Conservation (phyloP, 495 filamentous ascomycete species). For the Hypoxylon subgilvum region DNA sequence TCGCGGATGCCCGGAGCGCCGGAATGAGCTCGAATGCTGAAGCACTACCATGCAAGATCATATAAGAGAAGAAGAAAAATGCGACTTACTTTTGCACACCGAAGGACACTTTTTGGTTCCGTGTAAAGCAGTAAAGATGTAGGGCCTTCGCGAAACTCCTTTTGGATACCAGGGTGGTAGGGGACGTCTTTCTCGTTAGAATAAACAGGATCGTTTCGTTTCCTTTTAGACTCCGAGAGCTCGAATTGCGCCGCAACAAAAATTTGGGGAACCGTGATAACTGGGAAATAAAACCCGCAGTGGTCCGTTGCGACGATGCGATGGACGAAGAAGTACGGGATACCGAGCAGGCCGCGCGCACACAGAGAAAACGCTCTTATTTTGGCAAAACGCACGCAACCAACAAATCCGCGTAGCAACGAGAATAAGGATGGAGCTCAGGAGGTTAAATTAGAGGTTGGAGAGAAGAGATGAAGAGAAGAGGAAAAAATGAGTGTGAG, state of each 20-base stretch:
- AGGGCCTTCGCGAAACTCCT: conserved; percentile 46
- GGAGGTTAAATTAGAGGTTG: conserved; percentile 40
- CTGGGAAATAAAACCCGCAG: conserved; percentile 45
- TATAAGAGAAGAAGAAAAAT: conserved; percentile 16
- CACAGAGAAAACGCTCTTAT: conserved; percentile 46
- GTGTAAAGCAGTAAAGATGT: conserved; percentile 41
- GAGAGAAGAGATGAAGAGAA: conserved; percentile 42
- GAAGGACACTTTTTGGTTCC: conserved; percentile 48
- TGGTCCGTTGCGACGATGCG: conserved; percentile 44
- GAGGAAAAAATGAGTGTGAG: conserved; percentile 41
- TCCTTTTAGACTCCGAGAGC: conserved; percentile 44
- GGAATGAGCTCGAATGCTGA: conserved; percentile 34
- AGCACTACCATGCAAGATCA: conserved; percentile 21
- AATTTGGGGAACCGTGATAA: conserved; percentile 45
- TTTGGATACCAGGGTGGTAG: conserved; percentile 44
- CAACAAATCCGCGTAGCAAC: conserved; percentile 55
- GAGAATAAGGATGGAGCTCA: conserved; percentile 39
- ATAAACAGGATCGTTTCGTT: conserved; percentile 42
- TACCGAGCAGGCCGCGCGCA: conserved; percentile 42
- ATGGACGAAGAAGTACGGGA: conserved; percentile 39
- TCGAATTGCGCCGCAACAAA: conserved; percentile 42
- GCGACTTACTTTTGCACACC: conserved; percentile 50
- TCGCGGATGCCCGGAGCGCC: conserved; percentile 9
- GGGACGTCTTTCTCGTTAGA: conserved; percentile 42
- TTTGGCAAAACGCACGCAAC: conserved; percentile 47